Evolutionary conservation across 805 yeast species (phyloP), one percentile per base, ranked within the genome.

Genomic region (Wickerhamomyces bovis): DNA sequence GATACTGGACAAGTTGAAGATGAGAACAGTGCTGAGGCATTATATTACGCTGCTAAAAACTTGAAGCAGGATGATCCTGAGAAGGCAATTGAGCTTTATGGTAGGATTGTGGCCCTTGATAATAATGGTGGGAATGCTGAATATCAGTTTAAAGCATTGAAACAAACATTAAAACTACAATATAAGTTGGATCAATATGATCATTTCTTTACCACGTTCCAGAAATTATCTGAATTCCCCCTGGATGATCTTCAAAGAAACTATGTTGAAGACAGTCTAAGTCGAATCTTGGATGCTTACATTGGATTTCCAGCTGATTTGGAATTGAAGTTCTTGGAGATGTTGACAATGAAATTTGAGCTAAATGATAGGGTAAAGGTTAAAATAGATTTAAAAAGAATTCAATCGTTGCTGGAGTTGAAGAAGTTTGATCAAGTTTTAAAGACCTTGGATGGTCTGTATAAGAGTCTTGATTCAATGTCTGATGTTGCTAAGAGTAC

Each of bases 401-500:
- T 78, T 4, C 70, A 72, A 23, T 55, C 68, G 0, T 53, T 71
- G 6, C 54, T 67, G 5, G 60, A 63, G 2, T 55, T 69, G 18
- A 42, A 55, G 9, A 38, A 53, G n/a, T 57, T 61, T 22, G 61
- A 60, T 2, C 49, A 64, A 16, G 73, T 80, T 26, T 52, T 63
- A 6, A 44, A 39, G 1, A 53, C 76, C 3, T 61, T 79, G 8
- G 44, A 54, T 2, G 45, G 50, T 6, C 63, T 80, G 33, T 74
- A 78, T 44, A 38, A 44, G 2, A 66, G 65, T 35, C 62, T 78
- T 8, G 61, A 61, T 6, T 31, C 46, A 0, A 59, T 75, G 8
- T 52, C 61, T 4, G 83, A 77, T 35, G 65, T 75, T 47, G 67
- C 75, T 0, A 68, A 61, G 44, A 75, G 68, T 50, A 66, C 79